Evolutionary conservation across 495 filamentous ascomycete species (phyloP).

Genomic region (Daldinia vernicosa): DNA sequence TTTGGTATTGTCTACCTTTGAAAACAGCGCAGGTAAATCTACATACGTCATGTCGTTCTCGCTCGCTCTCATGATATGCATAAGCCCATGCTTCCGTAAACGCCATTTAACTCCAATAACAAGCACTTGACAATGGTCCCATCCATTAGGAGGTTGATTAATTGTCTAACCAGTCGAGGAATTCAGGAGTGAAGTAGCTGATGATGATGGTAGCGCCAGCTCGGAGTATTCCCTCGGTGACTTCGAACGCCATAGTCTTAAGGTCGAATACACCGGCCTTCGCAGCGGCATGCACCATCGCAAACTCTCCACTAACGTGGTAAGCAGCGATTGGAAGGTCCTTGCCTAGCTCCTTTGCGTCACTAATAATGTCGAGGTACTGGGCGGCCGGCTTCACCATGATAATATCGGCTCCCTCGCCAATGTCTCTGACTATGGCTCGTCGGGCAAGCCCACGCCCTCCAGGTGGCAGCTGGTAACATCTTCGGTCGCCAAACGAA

Average conservation of each 20-base stretch:
- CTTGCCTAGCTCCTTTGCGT: conserved; percentile 90
- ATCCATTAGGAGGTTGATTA: conserved; percentile 25
- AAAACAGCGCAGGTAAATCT: conserved; percentile 18
- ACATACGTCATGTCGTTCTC: conserved; percentile 30
- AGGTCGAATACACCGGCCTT: conserved; percentile 98
- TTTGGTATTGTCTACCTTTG: conserved; percentile 1
- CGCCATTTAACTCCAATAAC: not conserved
- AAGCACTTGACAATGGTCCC: not conserved
- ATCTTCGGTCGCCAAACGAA: conserved; percentile 91
- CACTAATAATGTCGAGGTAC: conserved; percentile 94
- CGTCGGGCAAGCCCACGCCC: conserved; percentile 92
- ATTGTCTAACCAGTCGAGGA: conserved; percentile 80
- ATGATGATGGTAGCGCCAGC: conserved; percentile 92
- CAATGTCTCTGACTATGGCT: conserved; percentile 88
- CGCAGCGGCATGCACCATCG: conserved; percentile 96
- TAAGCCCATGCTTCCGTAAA: conserved; percentile 8
- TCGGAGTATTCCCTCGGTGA: conserved; percentile 88
- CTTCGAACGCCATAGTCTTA: conserved; percentile 94
- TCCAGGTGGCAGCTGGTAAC: conserved; percentile 94
- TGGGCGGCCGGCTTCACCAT: conserved; percentile 98
- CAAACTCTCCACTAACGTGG: conserved; percentile 95
- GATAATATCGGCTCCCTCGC: conserved; percentile 95
- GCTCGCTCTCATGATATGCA: conserved; percentile 15
- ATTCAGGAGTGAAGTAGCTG: conserved; percentile 93
- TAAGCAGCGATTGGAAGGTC: conserved; percentile 94